A percentile compares a stretch with the other conserved stretches of the same genome.
phyloP scores from a whole-genome alignment of 371 early-diverging fungal species.

The Syncephalis fuscata region DNA sequence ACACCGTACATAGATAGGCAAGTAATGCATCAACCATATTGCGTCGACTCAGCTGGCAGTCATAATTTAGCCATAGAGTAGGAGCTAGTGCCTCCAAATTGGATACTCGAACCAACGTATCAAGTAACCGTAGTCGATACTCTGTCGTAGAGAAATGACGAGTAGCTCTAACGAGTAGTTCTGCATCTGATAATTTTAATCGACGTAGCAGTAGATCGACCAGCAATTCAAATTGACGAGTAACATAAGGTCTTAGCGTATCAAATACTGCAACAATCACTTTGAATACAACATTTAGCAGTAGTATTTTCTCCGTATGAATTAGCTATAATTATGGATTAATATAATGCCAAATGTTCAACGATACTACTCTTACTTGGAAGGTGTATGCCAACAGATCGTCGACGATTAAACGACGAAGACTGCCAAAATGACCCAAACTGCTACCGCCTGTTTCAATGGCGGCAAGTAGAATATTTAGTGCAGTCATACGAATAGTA shows the following conservation, averaged over 20 bases:
- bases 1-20: neutral
- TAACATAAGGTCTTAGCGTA: slow-evolving; percentile 44
- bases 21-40: neutral
- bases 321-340: slow-evolving; percentile 23
- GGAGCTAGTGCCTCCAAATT: neutral
- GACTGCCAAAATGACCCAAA: slow-evolving; percentile 45
- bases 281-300: slow-evolving; percentile 41
- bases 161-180: slow-evolving; percentile 13
- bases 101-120: slow-evolving; percentile 5
- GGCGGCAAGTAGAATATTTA: slow-evolving; percentile 58
- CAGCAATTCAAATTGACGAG: slow-evolving; percentile 62
- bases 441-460: slow-evolving; percentile 72
- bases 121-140: slow-evolving; percentile 4
- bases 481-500: slow-evolving; percentile 76
- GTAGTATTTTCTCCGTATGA: slow-evolving; percentile 33
- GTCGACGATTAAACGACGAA: slow-evolving; percentile 57
- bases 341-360: no score
- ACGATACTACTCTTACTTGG: no score
- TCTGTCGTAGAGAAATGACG: slow-evolving; percentile 11
- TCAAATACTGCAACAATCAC: slow-evolving; percentile 58
- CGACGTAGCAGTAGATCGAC: slow-evolving; percentile 59
- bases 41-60: neutral
- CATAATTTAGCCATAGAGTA: neutral
- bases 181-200: slow-evolving; percentile 25
- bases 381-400: slow-evolving; percentile 77